phyloP scores from a whole-genome alignment of 2,329 filamentous ascomycete genomes.

The Zymoseptoria pseudotritici region DNA sequence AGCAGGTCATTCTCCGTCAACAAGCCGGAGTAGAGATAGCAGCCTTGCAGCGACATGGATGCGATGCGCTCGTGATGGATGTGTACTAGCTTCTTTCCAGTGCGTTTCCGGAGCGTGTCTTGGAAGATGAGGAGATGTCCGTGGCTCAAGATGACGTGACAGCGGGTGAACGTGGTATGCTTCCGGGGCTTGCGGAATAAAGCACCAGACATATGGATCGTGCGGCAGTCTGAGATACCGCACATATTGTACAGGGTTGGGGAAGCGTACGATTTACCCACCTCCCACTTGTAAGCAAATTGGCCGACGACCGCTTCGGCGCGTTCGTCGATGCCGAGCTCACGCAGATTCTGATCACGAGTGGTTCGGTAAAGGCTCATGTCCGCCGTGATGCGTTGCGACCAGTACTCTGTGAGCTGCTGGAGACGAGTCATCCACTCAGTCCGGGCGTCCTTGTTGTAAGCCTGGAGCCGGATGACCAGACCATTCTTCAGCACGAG shows the following conservation, averaged over 20 bases:
- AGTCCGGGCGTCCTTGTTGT: conserved; percentile 49
- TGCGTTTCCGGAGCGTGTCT: conserved; percentile 48
- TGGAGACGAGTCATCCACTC: conserved; percentile 56
- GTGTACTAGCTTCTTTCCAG: conserved; percentile 50
- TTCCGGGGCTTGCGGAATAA: conserved; percentile 58
- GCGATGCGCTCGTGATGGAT: conserved; percentile 56
- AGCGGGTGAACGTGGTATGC: conserved; percentile 54
- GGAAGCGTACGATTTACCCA: conserved; percentile 55
- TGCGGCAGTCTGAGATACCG: conserved; percentile 54
- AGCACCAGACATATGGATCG: conserved; percentile 54
- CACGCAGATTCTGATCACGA: conserved; percentile 50
- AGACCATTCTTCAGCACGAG: conserved; percentile 55
- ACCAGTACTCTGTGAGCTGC: conserved; percentile 56
- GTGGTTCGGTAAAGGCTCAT: conserved; percentile 51
- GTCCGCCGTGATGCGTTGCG: conserved; percentile 48
- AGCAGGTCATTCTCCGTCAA: conserved; percentile 56
- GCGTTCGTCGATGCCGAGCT: conserved; percentile 58
- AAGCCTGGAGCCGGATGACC: conserved; percentile 51
- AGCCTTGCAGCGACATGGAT: conserved; percentile 53
- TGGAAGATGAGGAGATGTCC: conserved; percentile 58
- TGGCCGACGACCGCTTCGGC: conserved; percentile 59
- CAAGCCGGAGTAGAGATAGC: conserved; percentile 59
- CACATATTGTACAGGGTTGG: conserved; percentile 62
- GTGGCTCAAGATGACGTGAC: conserved; percentile 52
- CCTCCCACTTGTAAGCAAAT: conserved; percentile 62